phyloP scores from a whole-genome alignment of 495 filamentous ascomycete species.

The Ramalina intermedia region DNA sequence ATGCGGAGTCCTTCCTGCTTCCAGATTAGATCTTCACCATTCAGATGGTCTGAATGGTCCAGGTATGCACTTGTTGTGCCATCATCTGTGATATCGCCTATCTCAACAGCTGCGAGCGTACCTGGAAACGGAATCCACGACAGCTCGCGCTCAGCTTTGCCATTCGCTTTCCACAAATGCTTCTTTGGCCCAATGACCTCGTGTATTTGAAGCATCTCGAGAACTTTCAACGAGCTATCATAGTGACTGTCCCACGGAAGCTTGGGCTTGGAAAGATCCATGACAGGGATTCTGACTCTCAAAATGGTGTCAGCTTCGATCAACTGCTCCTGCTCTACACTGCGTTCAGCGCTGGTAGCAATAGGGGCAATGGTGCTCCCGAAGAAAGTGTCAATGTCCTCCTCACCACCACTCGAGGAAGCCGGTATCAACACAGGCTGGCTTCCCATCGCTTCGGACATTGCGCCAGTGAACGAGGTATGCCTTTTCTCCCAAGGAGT shows the following conservation, averaged over 20 bases:
- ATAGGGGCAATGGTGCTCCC: constrained; percentile 29
- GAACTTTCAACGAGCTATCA: constrained; percentile 69
- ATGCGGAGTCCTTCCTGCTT: constrained; percentile 39
- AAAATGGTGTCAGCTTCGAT: constrained; percentile 40
- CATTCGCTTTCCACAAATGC: constrained; percentile 8
- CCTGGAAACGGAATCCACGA: constrained; percentile 25
- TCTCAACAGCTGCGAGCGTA: constrained; percentile 17
- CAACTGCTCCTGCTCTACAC: constrained; percentile 47
- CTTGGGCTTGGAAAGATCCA: constrained; percentile 44
- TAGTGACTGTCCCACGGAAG: constrained; percentile 58
- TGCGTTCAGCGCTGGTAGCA: constrained; percentile 25
- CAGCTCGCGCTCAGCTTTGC: constrained; percentile 13
- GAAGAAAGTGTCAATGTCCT: constrained; percentile 26
- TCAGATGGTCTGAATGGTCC: constrained; percentile 16
- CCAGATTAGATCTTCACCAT: constrained; percentile 25
- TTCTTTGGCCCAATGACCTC: constrained; percentile 70
- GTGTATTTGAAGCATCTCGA: constrained; percentile 56
- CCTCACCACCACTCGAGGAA: constrained; percentile 15
- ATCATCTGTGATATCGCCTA: constrained; percentile 23
- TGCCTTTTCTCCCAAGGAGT: constrained; percentile 20
- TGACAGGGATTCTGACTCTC: constrained; percentile 39
- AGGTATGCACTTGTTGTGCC: constrained; percentile 8
- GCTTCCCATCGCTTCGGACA: constrained; percentile 16
- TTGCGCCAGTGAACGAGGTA: constrained; percentile 24
- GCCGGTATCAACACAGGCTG: constrained; percentile 13